These are phyloP conservation scores for Pisolithus thermaeus DNA, from an alignment of 1,284 basidiomycete species.

Conservation along the genomic window DNA sequence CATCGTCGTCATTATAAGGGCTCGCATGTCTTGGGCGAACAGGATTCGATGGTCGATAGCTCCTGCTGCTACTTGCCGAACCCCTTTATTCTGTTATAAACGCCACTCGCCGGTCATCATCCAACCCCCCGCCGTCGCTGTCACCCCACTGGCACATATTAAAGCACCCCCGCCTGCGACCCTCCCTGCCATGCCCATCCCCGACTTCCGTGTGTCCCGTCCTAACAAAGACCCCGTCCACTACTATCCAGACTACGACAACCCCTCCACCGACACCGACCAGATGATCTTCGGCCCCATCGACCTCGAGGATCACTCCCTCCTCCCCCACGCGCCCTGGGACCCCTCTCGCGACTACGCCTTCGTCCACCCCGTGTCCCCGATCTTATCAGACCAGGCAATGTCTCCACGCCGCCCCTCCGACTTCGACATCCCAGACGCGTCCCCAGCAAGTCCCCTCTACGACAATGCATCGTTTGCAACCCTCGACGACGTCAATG, in stretches of 20 bases:
- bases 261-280: conserved; percentile 38
- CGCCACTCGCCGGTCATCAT: conserved; percentile 14
- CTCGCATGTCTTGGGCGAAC: conserved; percentile 31
- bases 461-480: conserved; percentile 24
- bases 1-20: conserved; percentile 14
- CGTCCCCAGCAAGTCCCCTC: conserved; percentile 27
- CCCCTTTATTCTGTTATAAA: conserved; percentile 31
- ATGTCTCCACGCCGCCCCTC: conserved; percentile 25
- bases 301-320: conserved; percentile 53
- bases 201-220: conserved; percentile 30
- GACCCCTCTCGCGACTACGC: conserved; percentile 37
- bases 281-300: conserved; percentile 58
- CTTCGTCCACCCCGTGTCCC: conserved; percentile 30
- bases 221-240: conserved; percentile 41
- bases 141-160: conserved; percentile 20
- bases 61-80: conserved; percentile 24
- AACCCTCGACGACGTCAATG: conserved; percentile 25
- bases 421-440: conserved; percentile 32
- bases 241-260: conserved; percentile 20
- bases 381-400: conserved; percentile 27
- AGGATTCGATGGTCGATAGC: conserved; percentile 25
- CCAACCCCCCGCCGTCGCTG: conserved; percentile 10
- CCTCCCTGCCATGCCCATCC: conserved; percentile 35
- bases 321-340: conserved; percentile 38
- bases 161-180: conserved; percentile 22